Evolutionary conservation across 768 basidiomycete genomes (phyloP).

Genomic region (Pleurotus tuoliensis): DNA sequence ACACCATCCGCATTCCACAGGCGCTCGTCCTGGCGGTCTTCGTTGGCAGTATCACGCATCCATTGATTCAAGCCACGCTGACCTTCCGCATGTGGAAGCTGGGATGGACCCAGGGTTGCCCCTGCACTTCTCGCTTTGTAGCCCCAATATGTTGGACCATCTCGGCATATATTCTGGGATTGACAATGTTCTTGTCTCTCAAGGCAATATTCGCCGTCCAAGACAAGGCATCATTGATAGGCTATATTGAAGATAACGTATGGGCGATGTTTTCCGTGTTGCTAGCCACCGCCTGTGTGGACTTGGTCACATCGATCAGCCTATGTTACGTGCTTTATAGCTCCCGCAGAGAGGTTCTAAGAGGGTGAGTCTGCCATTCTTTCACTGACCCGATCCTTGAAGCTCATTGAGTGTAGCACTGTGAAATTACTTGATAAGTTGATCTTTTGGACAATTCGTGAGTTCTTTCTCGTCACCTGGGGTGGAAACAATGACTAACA

Average conservation of each 20-base stretch:
- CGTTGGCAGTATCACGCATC: neutral
- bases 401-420: neutral
- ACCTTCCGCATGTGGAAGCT: conserved; percentile 7
- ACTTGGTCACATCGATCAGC: neutral
- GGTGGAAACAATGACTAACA: neutral
- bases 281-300: conserved; percentile 1
- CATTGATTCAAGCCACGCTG: conserved; percentile 4
- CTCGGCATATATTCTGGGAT: neutral
- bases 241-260: neutral
- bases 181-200: neutral
- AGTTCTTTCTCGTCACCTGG: neutral
- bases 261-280: neutral
- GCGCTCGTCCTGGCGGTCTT: neutral
- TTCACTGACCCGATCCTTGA: neutral
- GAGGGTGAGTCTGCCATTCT: neutral
- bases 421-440: neutral
- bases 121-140: neutral
- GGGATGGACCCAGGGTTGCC: neutral
- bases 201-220: conserved; percentile 2
- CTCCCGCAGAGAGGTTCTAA: neutral
- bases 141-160: neutral
- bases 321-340: neutral
- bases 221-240: neutral
- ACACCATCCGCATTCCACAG: neutral
- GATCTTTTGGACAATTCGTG: conserved; percentile 4